A percentile compares a stretch with the other conserved stretches of the same genome.
Evolutionary conservation across 176 grass and related monocot genomes (phyloP).

Genomic region (Panicum miliaceum): DNA sequence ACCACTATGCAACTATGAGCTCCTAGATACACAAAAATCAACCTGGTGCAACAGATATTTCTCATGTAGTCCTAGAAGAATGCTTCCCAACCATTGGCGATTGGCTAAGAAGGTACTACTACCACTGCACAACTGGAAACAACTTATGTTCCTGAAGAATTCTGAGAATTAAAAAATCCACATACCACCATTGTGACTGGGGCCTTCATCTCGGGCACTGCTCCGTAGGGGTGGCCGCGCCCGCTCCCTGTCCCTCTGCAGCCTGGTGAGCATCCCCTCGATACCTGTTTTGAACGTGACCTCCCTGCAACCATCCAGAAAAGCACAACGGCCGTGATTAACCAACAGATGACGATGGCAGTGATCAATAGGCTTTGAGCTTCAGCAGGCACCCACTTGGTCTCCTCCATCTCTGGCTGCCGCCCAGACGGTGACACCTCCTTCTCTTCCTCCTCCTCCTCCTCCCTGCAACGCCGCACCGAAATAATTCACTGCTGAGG

Average conservation of each 20-base stretch:
- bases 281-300: slow-evolving; percentile 19
- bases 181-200: slow-evolving; percentile 38
- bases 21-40: background rate
- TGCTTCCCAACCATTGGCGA: background rate
- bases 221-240: background rate
- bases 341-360: background rate
- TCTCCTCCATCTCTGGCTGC: slow-evolving; percentile 15
- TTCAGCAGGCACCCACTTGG: slow-evolving; percentile 35
- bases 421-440: slow-evolving; percentile 27
- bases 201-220: background rate
- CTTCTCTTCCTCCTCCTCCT: background rate
- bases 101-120: background rate
- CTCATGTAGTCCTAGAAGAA: background rate
- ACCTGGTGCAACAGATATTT: background rate
- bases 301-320: slow-evolving; percentile 27
- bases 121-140: slow-evolving; percentile 8
- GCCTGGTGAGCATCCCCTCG: slow-evolving; percentile 57
- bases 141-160: background rate
- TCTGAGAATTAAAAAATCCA: background rate
- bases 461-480: slow-evolving; percentile 29
- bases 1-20: background rate
- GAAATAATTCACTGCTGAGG: slow-evolving; percentile 38
- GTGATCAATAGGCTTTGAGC: background rate
- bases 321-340: background rate
- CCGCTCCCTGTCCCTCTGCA: slow-evolving; percentile 55